Conservation (phyloP, 2,329 filamentous ascomycete species). For the Akanthomyces muscarius region DNA sequence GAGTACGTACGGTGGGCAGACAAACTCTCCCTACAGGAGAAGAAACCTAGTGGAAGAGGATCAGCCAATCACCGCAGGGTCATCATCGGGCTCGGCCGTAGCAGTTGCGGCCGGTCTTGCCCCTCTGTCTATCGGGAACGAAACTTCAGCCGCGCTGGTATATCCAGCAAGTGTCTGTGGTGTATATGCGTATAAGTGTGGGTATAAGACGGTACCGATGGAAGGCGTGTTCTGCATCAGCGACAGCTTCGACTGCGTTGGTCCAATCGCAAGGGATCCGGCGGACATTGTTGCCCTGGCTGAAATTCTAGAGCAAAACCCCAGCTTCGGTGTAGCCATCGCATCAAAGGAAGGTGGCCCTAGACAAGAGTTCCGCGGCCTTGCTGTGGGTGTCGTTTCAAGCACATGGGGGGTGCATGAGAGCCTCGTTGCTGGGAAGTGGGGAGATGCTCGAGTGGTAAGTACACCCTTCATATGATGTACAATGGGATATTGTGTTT, state of each 20-base stretch:
- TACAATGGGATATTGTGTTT: no score
- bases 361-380: background rate
- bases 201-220: background rate
- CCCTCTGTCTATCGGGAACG: slow-evolving; percentile 12
- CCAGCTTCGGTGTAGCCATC: background rate
- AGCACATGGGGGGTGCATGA: slow-evolving; percentile 11
- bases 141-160: slow-evolving; percentile 11
- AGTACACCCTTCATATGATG: background rate
- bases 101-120: slow-evolving; percentile 13
- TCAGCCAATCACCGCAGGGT: slow-evolving; percentile 15
- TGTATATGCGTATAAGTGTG: slow-evolving; percentile 13
- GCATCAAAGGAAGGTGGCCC: background rate
- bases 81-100: slow-evolving; percentile 16
- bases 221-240: slow-evolving; percentile 16
- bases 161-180: slow-evolving; percentile 16
- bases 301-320: background rate
- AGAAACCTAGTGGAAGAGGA: slow-evolving; percentile 9
- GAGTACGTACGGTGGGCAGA: slow-evolving; percentile 10
- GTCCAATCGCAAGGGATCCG: slow-evolving; percentile 10
- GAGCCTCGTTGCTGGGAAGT: slow-evolving; percentile 6
- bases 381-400: background rate
- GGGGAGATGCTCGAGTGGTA: slow-evolving; percentile 4
- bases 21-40: slow-evolving; percentile 14
- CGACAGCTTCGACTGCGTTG: slow-evolving; percentile 11
- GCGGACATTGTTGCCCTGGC: background rate